Evolutionary conservation across 805 yeast species (phyloP), one percentile per base, ranked within the genome.

Genomic region (Cyberlindnera maclurae): DNA sequence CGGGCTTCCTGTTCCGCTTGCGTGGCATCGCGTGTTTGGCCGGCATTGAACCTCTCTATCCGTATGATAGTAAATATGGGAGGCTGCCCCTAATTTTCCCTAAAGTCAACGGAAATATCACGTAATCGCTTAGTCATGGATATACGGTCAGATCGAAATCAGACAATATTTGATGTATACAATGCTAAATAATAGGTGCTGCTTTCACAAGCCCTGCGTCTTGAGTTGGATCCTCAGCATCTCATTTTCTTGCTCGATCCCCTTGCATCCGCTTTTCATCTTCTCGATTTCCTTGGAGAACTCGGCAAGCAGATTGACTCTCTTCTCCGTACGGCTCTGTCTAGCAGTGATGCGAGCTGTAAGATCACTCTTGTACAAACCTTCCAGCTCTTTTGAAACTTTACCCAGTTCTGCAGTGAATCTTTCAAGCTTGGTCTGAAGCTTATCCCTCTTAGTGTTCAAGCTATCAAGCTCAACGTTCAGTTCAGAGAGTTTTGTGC

Each of bases 381-480:
- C 38, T 7, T 46, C 38, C 12, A 52, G 29, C 13, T 56, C 60
- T 3, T 15, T 31, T 6, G 36, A 34, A 4, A 43, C 11, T 26
- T 41, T 46, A 2, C 29, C 31, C 9, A 33, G 26, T 6, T 59
- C 63, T 10, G 43, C 35, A 1, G 28, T 16, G 7, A 62, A 42
- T 37, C 60, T 67, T 3, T 47, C 44, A 33, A 52, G 47, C 42
- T 63, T 68, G 30, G 46, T 50, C 11, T 43, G 38, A 15, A 60
- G 40, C 37, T 58, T 61, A 11, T 65, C 69, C 26, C 54, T 56
- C 43, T 65, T 68, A 20, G 51, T 49, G 2, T 49, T 26, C 9
- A 63, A 39, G 8, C 52, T 54, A 7, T 48, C 51, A 33, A 58
- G 43, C 24, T 66, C 70, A 5, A 38, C 38, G n/a, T 49, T 54